Evolutionary conservation across 768 basidiomycete species (phyloP).

Genomic region (Rhodotorula toruloides): DNA sequence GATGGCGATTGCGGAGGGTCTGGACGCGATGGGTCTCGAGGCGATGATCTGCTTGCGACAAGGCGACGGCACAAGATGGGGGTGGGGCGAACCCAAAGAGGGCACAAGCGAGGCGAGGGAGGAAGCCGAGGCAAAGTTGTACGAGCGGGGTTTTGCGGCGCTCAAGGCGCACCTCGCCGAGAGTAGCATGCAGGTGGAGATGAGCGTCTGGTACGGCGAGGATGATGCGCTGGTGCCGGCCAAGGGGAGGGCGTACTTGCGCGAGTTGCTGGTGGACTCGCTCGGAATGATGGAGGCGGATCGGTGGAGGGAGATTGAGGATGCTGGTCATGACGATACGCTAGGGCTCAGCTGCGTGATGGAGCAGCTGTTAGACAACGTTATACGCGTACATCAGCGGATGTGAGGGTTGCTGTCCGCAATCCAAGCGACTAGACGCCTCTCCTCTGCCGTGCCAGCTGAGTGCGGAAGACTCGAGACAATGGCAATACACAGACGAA

Average conservation of each 20-base stretch:
- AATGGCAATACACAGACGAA: neutral
- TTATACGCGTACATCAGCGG: too few relatives aligned
- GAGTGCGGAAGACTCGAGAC: neutral
- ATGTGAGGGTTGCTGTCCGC: too few relatives aligned
- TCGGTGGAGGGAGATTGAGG: constrained; percentile 2
- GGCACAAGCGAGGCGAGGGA: neutral
- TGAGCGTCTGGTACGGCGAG: constrained; percentile 8
- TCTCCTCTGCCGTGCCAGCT: neutral
- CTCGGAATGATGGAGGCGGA: constrained; percentile 11
- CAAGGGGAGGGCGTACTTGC: constrained; percentile 14
- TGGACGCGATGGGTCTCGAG: constrained; percentile 24
- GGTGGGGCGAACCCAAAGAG: constrained; percentile 7
- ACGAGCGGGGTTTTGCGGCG: constrained; percentile 11
- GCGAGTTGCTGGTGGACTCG: constrained; percentile 8
- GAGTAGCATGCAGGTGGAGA: neutral
- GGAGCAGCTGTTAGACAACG: constrained; percentile 1
- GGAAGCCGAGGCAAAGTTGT: neutral
- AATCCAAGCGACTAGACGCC: neutral
- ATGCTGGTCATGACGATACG: constrained; percentile 27
- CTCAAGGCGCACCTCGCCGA: neutral
- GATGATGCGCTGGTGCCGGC: constrained; percentile 19
- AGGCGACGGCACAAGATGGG: constrained; percentile 17
- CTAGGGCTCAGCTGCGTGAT: constrained; percentile 14
- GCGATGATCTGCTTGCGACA: constrained; percentile 20
- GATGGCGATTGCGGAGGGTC: constrained; percentile 2